phyloP scores from a whole-genome alignment of 352 stramenopile genomes.

The Blastocystis sp. region DNA sequence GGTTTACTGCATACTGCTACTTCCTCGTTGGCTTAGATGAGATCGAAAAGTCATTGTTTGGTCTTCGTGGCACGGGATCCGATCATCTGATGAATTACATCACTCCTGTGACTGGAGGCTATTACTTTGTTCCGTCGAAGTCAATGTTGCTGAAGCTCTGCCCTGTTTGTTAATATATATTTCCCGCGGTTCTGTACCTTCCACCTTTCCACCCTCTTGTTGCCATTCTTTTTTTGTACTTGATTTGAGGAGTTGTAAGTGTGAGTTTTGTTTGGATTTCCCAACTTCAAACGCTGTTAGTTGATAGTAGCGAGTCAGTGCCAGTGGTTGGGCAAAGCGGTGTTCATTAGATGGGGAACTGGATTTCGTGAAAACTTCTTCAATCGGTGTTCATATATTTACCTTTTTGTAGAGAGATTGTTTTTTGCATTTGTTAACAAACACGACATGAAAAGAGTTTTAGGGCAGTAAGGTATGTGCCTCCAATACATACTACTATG shows the following conservation, averaged over 20 bases:
- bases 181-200: background rate
- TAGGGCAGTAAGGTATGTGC: conserved; percentile 4
- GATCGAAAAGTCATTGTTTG: conserved; percentile 48
- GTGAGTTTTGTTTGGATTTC: background rate
- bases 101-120: conserved; percentile 60
- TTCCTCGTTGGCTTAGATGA: conserved; percentile 14
- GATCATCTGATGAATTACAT: conserved; percentile 44
- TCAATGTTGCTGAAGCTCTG: conserved; percentile 3
- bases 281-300: conserved; percentile 26
- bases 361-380: background rate
- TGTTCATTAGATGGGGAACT: conserved; percentile 22
- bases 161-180: background rate
- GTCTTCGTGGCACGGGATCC: background rate
- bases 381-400: conserved; percentile 46
- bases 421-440: conserved; percentile 17
- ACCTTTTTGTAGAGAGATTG: background rate
- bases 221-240: background rate
- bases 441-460: conserved; percentile 34
- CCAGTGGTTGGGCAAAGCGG: conserved; percentile 44
- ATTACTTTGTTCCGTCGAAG: conserved; percentile 43
- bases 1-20: conserved; percentile 49
- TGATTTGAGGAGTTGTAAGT: background rate
- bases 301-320: background rate
- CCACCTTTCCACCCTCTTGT: background rate
- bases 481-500: background rate